Conservation (phyloP, 352 stramenopile genomes). For the Pythium insidiosum region DNA sequence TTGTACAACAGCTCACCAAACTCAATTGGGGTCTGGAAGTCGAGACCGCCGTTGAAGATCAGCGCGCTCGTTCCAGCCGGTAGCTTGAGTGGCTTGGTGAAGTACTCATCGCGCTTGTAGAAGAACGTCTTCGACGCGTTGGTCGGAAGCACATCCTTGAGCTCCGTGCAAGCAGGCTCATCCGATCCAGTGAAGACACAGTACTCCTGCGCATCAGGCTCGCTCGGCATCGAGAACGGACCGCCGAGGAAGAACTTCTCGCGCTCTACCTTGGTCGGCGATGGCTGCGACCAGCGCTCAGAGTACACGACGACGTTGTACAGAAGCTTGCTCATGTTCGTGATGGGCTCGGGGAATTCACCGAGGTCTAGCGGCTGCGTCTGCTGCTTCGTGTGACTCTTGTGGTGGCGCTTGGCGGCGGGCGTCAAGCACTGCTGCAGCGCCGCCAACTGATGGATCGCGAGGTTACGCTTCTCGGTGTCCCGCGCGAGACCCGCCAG, state of each 20-base stretch:
- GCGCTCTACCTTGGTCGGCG: slow-evolving; percentile 3
- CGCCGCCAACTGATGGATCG: background rate
- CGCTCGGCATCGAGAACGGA: slow-evolving; percentile 4
- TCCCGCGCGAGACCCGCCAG: slow-evolving; percentile 1
- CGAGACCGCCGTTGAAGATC: slow-evolving; percentile 17
- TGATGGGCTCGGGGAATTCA: slow-evolving; percentile 1
- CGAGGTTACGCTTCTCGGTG: background rate
- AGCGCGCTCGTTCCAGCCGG: slow-evolving; percentile 13
- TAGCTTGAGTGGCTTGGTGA: slow-evolving; percentile 5
- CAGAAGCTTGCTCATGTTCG: slow-evolving; percentile 4
- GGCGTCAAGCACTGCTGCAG: background rate
- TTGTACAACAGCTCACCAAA: slow-evolving; percentile 17
- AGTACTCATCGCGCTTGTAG: slow-evolving; percentile 16
- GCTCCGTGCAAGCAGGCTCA: slow-evolving; percentile 5
- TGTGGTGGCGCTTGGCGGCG: background rate
- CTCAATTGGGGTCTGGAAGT: slow-evolving; percentile 17
- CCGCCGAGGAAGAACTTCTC: slow-evolving; percentile 3
- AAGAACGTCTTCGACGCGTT: slow-evolving; percentile 4
- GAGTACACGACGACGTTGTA: slow-evolving; percentile 20
- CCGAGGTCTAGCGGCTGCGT: background rate
- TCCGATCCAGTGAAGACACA: slow-evolving; percentile 12
- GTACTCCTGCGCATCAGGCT: slow-evolving; percentile 1
- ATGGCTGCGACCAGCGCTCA: slow-evolving; percentile 13
- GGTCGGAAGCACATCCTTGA: slow-evolving; percentile 3
- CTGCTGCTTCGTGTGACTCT: background rate